Conservation (phyloP, 2,329 filamentous ascomycete species). For the Plectosphaerella cucumerina region DNA sequence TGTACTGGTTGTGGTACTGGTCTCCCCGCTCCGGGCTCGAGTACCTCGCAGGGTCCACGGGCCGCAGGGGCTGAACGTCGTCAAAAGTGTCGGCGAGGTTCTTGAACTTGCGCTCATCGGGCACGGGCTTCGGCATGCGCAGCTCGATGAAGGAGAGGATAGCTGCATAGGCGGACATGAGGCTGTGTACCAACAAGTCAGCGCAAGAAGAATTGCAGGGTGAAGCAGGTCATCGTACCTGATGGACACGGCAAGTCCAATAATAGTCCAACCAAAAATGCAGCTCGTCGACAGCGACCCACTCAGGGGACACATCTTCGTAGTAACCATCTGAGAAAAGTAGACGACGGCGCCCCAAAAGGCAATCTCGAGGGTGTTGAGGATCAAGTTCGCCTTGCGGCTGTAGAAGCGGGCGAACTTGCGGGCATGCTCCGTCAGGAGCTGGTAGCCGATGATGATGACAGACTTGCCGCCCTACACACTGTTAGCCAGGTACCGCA, state of each 20-base stretch:
- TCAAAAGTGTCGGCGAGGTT: neutral
- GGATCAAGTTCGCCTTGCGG: conserved; percentile 33
- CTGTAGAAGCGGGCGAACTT: conserved; percentile 29
- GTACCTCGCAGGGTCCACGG: neutral
- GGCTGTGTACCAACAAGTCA: neutral
- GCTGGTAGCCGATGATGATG: conserved; percentile 33
- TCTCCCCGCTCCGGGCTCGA: too few relatives aligned
- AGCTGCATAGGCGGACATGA: neutral
- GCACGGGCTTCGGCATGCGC: neutral
- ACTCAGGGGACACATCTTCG: neutral
- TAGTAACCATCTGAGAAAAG: neutral
- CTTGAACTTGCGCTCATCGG: neutral
- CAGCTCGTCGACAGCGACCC: neutral
- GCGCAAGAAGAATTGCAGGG: neutral
- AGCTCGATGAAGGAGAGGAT: neutral
- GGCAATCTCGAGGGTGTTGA: conserved; percentile 34
- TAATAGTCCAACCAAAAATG: neutral
- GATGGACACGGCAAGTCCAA: neutral
- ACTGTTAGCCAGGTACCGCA: neutral
- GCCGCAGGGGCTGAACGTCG: neutral
- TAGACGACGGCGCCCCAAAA: conserved; percentile 27
- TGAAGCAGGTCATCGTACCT: neutral
- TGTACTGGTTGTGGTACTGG: neutral
- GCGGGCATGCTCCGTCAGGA: conserved; percentile 28
- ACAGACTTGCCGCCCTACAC: conserved; percentile 30